These are phyloP conservation scores for Phytophthora parvispora DNA, from an alignment of 352 stramenopile species.

Conservation along the genomic window DNA sequence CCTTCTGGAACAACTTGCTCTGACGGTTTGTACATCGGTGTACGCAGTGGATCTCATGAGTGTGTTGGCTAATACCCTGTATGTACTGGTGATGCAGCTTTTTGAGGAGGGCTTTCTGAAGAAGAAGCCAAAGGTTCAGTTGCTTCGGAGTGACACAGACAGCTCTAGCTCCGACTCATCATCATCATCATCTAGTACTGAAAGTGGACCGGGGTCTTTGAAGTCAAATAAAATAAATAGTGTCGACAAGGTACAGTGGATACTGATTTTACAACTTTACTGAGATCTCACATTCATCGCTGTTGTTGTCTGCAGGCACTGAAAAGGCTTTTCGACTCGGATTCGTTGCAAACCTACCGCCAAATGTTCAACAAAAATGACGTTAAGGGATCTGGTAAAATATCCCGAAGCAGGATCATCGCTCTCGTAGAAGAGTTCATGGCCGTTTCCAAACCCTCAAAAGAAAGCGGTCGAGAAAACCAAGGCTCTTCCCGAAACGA, in stretches of 20 bases:
- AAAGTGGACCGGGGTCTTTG: constrained; percentile 14
- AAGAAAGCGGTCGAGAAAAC: neutral
- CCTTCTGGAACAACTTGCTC: constrained; percentile 71
- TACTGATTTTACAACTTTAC: neutral
- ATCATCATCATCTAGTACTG: constrained; percentile 18
- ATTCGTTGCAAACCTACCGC: constrained; percentile 43
- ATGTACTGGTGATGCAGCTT: too few relatives aligned
- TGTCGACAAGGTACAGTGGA: constrained; percentile 30
- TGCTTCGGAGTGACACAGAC: constrained; percentile 21
- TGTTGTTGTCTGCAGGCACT: constrained; percentile 30
- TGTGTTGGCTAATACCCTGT: too few relatives aligned
- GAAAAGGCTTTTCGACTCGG: constrained; percentile 47
- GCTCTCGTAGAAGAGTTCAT: constrained; percentile 45
- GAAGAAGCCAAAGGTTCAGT: constrained; percentile 52
- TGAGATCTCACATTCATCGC: neutral
- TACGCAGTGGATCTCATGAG: too few relatives aligned
- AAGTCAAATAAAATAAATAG: constrained; percentile 8
- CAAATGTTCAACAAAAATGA: constrained; percentile 51
- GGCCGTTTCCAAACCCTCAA: neutral
- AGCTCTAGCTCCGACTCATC: constrained; percentile 35
- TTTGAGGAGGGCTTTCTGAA: constrained; percentile 64
- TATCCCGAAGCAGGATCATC: constrained; percentile 53
- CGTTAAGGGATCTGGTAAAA: constrained; percentile 40
- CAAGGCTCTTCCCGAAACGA: neutral
- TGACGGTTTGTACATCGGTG: constrained; percentile 48